Evolutionary conservation across 139 green algal genomes (phyloP).

Genomic region (Pedinophyceae sp.): DNA sequence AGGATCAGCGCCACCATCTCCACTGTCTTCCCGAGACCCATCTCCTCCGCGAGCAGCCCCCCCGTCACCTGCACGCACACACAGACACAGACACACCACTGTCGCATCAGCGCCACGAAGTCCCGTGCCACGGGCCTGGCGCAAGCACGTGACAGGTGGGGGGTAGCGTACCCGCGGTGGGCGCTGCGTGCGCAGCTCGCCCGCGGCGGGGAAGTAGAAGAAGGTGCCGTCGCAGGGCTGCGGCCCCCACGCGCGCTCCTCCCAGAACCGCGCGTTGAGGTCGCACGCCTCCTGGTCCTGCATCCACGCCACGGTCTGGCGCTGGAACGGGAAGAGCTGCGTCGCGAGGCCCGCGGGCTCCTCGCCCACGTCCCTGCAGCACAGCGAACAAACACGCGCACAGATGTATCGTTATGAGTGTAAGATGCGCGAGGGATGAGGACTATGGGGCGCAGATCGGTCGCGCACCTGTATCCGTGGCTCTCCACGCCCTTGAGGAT

Average conservation of each 20-base stretch:
- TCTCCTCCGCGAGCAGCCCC: not conserved
- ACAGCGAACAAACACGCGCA: no score
- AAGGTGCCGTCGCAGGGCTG: not conserved
- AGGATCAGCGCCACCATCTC: not conserved
- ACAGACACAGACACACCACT: not conserved
- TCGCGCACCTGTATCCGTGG: not conserved
- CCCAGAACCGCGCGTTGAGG: not conserved
- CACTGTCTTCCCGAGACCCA: not conserved
- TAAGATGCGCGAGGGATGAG: no score
- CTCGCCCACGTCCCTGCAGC: no score
- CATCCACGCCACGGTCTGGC: constrained; percentile 1
- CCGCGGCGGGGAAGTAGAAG: not conserved
- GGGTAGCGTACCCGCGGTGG: not conserved
- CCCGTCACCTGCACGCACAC: not conserved
- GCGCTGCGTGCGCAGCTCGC: not conserved
- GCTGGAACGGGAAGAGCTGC: not conserved
- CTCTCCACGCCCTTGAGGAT: not conserved
- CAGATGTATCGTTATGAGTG: no score
- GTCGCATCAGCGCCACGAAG: not conserved
- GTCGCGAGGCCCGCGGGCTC: not conserved
- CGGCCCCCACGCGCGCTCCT: not conserved
- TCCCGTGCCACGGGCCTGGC: not conserved
- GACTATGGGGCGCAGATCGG: no score
- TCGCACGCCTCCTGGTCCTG: not conserved
- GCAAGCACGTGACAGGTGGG: not conserved